A percentile compares a stretch with the other conserved stretches of the same genome.
Evolutionary conservation across 805 yeast genomes (phyloP).

Genomic region (Pichia deserticola): DNA sequence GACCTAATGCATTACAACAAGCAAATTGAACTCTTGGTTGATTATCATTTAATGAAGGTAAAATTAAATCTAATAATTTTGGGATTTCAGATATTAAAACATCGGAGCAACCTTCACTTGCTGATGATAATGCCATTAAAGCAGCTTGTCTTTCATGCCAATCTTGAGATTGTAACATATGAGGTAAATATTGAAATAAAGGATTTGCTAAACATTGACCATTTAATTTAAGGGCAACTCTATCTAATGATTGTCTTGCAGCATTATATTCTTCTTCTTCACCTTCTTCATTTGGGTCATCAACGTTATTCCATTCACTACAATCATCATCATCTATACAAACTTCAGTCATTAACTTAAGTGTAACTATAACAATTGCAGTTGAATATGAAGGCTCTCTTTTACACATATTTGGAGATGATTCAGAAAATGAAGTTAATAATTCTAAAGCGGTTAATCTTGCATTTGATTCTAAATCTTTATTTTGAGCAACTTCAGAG

Average conservation of each 20-base stretch:
- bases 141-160: slow-evolving; percentile 99
- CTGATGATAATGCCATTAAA: slow-evolving; percentile 90
- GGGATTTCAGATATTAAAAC: slow-evolving; percentile 77
- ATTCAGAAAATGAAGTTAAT: slow-evolving; percentile 83
- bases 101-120: slow-evolving; percentile 96
- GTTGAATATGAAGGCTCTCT: slow-evolving; percentile 64
- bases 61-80: slow-evolving; percentile 70
- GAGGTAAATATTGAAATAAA: slow-evolving; percentile 77
- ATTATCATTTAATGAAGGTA: slow-evolving; percentile 77
- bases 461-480: slow-evolving; percentile 69
- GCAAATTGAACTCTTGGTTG: slow-evolving; percentile 97
- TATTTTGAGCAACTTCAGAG: slow-evolving; percentile 73
- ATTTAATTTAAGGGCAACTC: slow-evolving; percentile 75
- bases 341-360: slow-evolving; percentile 87
- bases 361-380: slow-evolving; percentile 62
- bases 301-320: slow-evolving; percentile 74
- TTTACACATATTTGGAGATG: slow-evolving; percentile 93
- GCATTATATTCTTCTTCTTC: slow-evolving; percentile 78
- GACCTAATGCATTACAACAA: slow-evolving; percentile 94
- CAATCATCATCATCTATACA: slow-evolving; percentile 65
- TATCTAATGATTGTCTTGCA: slow-evolving; percentile 90
- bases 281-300: slow-evolving; percentile 67
- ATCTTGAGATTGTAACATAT: slow-evolving; percentile 62
- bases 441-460: slow-evolving; percentile 85
- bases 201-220: slow-evolving; percentile 83